phyloP scores from a whole-genome alignment of 225 moss, liverwort and hornwort genomes.

The Bryoerythrophyllum caledonicum region DNA sequence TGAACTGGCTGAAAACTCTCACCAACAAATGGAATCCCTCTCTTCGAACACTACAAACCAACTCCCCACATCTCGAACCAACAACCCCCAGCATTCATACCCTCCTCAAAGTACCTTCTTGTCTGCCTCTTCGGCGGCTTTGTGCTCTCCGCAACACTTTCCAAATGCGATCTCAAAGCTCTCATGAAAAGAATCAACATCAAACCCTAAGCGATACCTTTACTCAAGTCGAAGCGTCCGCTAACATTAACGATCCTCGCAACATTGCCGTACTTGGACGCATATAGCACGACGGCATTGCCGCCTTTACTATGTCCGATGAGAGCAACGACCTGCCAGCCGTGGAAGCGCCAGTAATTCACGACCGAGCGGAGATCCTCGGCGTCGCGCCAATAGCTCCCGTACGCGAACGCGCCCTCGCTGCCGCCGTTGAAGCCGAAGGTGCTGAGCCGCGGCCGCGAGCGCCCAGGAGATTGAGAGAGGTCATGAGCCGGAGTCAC shows the following conservation, averaged over 20 bases:
- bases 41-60: background rate
- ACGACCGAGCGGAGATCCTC: conserved; percentile 46
- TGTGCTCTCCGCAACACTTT: too few relatives aligned
- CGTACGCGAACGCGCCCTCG: conserved; percentile 53
- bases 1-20: too few relatives aligned
- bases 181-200: too few relatives aligned
- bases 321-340: conserved; percentile 33
- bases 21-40: background rate
- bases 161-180: too few relatives aligned
- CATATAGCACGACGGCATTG: conserved; percentile 54
- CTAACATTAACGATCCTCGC: conserved; percentile 35
- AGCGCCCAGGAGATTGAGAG: conserved; percentile 36
- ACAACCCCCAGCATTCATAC: background rate
- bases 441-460: conserved; percentile 22
- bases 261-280: conserved; percentile 46
- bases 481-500: too few relatives aligned
- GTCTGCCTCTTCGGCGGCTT: conserved; percentile 94
- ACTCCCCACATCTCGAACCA: background rate
- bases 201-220: conserved; percentile 20
- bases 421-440: conserved; percentile 57
- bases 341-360: conserved; percentile 48
- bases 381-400: conserved; percentile 58
- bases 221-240: conserved; percentile 49
- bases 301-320: conserved; percentile 63
- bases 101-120: conserved; percentile 65